These are phyloP conservation scores for Alternaria panax DNA, from an alignment of 2,329 filamentous ascomycete species.

Conservation along the genomic window DNA sequence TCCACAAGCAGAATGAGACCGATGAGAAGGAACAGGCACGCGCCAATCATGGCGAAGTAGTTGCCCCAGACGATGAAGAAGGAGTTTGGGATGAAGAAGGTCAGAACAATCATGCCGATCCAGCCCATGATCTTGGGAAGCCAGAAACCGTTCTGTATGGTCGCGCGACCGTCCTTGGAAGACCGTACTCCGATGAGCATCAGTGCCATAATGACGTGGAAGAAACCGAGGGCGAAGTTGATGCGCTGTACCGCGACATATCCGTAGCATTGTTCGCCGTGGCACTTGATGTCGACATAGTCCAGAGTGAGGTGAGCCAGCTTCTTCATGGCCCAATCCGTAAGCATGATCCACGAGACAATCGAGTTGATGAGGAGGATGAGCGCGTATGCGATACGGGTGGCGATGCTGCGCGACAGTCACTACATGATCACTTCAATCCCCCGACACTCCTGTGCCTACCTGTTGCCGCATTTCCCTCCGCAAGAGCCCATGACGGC, in stretches of 20 bases:
- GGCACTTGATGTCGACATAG: constrained; percentile 92
- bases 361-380: constrained; percentile 97
- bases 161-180: constrained; percentile 85
- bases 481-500: constrained; percentile 95
- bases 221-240: constrained; percentile 94
- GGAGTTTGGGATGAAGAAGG: constrained; percentile 91
- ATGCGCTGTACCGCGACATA: constrained; percentile 97
- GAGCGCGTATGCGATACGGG: constrained; percentile 93
- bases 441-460: constrained; percentile 14
- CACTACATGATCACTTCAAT: constrained; percentile 7
- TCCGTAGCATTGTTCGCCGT: constrained; percentile 88
- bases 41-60: constrained; percentile 86
- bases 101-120: constrained; percentile 84
- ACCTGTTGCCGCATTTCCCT: constrained; percentile 92
- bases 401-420: constrained; percentile 74
- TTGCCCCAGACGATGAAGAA: constrained; percentile 98
- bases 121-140: constrained; percentile 93
- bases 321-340: constrained; percentile 96
- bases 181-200: constrained; percentile 86
- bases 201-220: constrained; percentile 86
- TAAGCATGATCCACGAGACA: constrained; percentile 98
- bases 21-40: constrained; percentile 91
- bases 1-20: constrained; percentile 93
- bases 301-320: constrained; percentile 90
- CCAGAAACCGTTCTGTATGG: constrained; percentile 98